Base-by-base conservation (phyloP, 2,329 filamentous ascomycete genomes). In the Stemphylium beticola region DNA sequence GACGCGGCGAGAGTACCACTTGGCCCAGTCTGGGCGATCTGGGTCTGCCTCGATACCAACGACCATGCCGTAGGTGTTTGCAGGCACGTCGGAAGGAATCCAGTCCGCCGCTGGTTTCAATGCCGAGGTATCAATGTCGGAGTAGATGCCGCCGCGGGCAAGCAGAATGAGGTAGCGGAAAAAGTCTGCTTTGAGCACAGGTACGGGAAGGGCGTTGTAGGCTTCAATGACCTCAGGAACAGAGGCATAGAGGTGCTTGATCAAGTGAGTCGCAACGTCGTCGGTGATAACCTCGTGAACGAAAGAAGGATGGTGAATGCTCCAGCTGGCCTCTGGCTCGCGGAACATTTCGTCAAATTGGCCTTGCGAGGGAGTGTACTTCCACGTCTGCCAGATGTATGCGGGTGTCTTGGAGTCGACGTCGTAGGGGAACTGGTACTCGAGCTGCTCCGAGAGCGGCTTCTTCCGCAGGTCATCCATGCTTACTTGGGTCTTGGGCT, bases 311-410 rank as follows among this genome's bases (percentile, higher is more conserved):
- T 99, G 92, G 67, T 89, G 79, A 64, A 90, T 83, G 8, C 91
- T 89, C 95, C 95, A 99, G 58, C 90, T 92, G 12, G 91, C 90
- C 78, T 98, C 95, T 55, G 92, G 84, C 41, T 90, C 86, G 58
- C 93, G 87, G 72, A 96, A 93, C 17, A 81, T 78, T 58, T 88
- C 85, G 10, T 77, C 78, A 72, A 99, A 99, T 58, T 90, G 83
- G 45, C 85, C 82, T 18, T 91, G 89, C 1, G 87, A 84, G 0
- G 93, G 93, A 0, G 87, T 90, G 69, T 86, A 88, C 76, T 96
- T 97, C 95, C 95, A 99, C 12, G 95, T 99, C 82, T 99, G 95
- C 95, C 95, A 99, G 72, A 99, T 96, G 80, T 96, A 98, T 52
- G 92, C 93, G 3, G 95, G 95, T 75, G 98, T 98, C 75, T 93